These are phyloP conservation scores for Sarocladium brachiariae DNA, from an alignment of 2,329 filamentous ascomycete genomes.

Conservation along the genomic window DNA sequence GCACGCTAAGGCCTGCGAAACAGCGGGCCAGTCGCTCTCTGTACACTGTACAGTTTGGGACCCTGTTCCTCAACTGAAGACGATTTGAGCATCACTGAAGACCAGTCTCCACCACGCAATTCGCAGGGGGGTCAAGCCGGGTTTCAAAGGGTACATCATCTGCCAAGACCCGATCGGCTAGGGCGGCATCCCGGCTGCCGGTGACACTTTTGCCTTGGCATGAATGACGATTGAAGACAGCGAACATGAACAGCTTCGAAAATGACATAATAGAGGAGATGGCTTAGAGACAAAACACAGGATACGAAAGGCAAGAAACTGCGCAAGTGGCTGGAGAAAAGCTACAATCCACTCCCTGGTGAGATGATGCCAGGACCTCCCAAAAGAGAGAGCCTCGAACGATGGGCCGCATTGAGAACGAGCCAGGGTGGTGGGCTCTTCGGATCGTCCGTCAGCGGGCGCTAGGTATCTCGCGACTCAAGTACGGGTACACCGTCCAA, in stretches of 20 bases:
- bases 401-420: no score
- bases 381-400: no score
- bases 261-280: background rate
- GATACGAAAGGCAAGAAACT: background rate
- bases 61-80: no score
- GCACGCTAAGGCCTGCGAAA: background rate
- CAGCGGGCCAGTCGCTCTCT: no score
- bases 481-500: background rate
- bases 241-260: background rate
- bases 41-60: no score
- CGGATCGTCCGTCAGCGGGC: slow-evolving; percentile 2
- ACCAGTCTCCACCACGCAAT: no score
- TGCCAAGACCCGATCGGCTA: slow-evolving; percentile 9
- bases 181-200: slow-evolving; percentile 8
- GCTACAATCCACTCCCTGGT: no score
- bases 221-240: background rate
- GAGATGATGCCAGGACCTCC: no score
- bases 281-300: background rate
- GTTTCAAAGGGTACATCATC: background rate
- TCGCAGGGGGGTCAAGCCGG: slow-evolving; percentile 3
- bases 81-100: no score
- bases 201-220: slow-evolving; percentile 6
- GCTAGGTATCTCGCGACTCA: background rate
- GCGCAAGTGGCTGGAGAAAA: background rate
- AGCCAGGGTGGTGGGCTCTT: no score